Percentiles rank a stretch among this genome's conserved stretches.
These are phyloP conservation scores for Omphalotus guepiniiformis DNA, from an alignment of 768 basidiomycete species.

Conservation along the genomic window DNA sequence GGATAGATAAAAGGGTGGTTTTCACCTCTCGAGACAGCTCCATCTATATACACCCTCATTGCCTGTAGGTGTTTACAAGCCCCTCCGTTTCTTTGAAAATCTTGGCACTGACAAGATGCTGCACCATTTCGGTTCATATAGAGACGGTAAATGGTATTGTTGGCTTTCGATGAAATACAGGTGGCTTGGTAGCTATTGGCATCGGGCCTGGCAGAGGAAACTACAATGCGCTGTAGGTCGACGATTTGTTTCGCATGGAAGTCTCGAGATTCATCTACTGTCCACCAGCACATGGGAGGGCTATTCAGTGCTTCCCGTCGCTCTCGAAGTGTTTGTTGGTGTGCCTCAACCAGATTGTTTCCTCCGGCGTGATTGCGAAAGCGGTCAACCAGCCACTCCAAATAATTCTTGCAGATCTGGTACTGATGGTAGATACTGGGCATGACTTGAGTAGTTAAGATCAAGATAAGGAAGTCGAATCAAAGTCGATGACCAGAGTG, in stretches of 20 bases:
- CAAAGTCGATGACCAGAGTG: constrained; percentile 21
- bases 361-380: background rate
- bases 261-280: background rate
- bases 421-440: constrained; percentile 7
- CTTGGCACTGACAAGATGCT: background rate
- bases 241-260: background rate
- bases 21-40: background rate
- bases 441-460: constrained; percentile 10
- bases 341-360: background rate
- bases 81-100: background rate
- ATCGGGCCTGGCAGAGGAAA: background rate
- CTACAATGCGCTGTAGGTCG: background rate
- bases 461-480: constrained; percentile 20
- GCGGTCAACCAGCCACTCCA: background rate
- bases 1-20: background rate
- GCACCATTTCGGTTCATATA: background rate
- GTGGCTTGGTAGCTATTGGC: background rate
- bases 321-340: background rate
- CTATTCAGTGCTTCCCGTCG: background rate
- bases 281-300: constrained; percentile 4
- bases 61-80: constrained; percentile 2
- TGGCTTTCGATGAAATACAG: background rate
- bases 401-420: background rate
- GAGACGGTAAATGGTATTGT: background rate
- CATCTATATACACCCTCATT: background rate